Evolutionary conservation across 768 basidiomycete genomes (phyloP).

Genomic region (Mycena chlorophos): DNA sequence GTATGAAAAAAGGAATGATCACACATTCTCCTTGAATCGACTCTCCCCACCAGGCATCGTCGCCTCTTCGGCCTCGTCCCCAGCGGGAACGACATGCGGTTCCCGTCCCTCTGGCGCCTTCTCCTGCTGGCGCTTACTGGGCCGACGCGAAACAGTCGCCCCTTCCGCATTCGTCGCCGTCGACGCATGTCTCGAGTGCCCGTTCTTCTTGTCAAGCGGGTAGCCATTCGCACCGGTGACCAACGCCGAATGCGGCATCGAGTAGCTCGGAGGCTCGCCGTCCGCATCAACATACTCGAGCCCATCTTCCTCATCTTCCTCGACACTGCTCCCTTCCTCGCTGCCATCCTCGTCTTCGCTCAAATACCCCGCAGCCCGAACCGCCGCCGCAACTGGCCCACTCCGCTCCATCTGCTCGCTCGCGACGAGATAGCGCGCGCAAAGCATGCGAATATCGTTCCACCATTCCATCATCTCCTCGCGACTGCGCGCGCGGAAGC

Average conservation of each 20-base stretch:
- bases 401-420: conserved; percentile 90
- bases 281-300: conserved; percentile 40
- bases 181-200: conserved; percentile 17
- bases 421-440: conserved; percentile 90
- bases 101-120: conserved; percentile 66
- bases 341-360: conserved; percentile 72
- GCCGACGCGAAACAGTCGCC: conserved; percentile 39
- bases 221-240: conserved; percentile 59
- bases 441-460: conserved; percentile 95
- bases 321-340: conserved; percentile 59
- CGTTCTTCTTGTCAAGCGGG: conserved; percentile 46
- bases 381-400: conserved; percentile 91
- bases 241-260: conserved; percentile 42
- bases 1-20: neutral
- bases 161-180: conserved; percentile 28
- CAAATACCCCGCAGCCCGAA: conserved; percentile 84
- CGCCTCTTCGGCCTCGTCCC: conserved; percentile 5
- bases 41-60: conserved; percentile 21
- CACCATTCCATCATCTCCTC: conserved; percentile 99
- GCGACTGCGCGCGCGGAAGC: conserved; percentile 82
- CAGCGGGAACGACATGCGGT: conserved; percentile 31
- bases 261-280: conserved; percentile 61
- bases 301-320: conserved; percentile 57
- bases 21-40: conserved; percentile 23
- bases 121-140: conserved; percentile 66